Conservation (phyloP, 2,329 filamentous ascomycete genomes). For the Balansia obtecta region DNA sequence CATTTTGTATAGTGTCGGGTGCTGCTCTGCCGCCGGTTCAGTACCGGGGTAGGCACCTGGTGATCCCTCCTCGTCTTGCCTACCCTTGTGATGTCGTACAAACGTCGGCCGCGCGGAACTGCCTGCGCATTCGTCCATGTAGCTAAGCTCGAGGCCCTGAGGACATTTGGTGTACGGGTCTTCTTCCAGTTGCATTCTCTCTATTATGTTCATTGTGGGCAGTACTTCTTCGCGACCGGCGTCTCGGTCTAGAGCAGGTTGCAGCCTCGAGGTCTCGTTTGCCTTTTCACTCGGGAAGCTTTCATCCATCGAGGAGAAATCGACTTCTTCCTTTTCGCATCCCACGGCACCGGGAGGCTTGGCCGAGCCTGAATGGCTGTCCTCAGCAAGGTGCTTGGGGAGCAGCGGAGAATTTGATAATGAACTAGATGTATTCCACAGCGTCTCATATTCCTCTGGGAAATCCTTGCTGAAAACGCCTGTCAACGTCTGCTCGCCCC, state of each 20-base stretch:
- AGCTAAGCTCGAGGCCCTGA: constrained; percentile 36
- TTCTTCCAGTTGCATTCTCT: constrained; percentile 10
- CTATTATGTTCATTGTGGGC: constrained; percentile 3
- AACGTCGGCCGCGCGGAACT: constrained; percentile 21
- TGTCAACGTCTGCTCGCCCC: constrained; percentile 19
- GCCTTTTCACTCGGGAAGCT: constrained; percentile 21
- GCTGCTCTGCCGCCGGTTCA: neutral
- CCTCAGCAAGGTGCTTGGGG: constrained; percentile 9
- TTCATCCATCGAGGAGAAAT: constrained; percentile 27
- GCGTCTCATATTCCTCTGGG: constrained; percentile 34
- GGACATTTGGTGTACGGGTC: constrained; percentile 32
- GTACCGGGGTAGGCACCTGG: neutral
- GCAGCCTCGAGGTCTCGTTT: constrained; percentile 13
- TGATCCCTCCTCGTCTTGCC: neutral
- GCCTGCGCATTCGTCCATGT: constrained; percentile 28
- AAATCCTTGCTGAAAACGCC: constrained; percentile 40
- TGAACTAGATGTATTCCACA: constrained; percentile 25
- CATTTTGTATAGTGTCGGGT: constrained; percentile 40
- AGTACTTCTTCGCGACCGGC: constrained; percentile 1
- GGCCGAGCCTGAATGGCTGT: neutral
- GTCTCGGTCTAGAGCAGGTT: constrained; percentile 19
- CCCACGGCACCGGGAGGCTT: neutral
- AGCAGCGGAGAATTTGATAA: constrained; percentile 14
- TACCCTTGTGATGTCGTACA: constrained; percentile 19
- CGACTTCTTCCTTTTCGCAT: constrained; percentile 17